Evolutionary conservation across 345 rosid genomes (phyloP).

Genomic region (Abelmoschus esculentus): DNA sequence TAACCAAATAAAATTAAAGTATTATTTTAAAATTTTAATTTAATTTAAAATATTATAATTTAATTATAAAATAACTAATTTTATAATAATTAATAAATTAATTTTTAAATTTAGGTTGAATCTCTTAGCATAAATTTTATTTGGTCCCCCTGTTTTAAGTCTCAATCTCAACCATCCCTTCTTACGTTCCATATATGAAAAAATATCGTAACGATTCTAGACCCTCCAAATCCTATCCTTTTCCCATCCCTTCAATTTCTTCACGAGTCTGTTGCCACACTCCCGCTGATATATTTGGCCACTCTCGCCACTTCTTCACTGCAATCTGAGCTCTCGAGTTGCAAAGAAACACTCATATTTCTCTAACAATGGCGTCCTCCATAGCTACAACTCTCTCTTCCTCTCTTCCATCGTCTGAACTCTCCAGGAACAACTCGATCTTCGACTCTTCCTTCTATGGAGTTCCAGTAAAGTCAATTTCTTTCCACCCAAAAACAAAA

Average conservation of each 20-base stretch:
- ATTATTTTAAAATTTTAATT: too few relatives aligned
- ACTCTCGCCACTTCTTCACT: slow-evolving; percentile 12
- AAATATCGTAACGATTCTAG: slow-evolving; percentile 1
- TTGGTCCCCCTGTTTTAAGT: too few relatives aligned
- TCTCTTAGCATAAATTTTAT: too few relatives aligned
- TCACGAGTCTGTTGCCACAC: background rate
- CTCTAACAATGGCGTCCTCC: slow-evolving; percentile 29
- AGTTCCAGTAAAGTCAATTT: slow-evolving; percentile 23
- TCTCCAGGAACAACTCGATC: slow-evolving; percentile 18
- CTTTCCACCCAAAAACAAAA: slow-evolving; percentile 21
- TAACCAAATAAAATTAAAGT: too few relatives aligned
- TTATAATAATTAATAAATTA: too few relatives aligned
- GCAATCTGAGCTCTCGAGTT: background rate
- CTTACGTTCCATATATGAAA: background rate
- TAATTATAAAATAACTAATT: too few relatives aligned
- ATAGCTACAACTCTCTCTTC: slow-evolving; percentile 42
- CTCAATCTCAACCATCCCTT: too few relatives aligned
- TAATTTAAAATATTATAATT: too few relatives aligned
- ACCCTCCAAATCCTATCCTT: slow-evolving; percentile 42
- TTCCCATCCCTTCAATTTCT: slow-evolving; percentile 18
- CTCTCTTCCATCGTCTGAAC: slow-evolving; percentile 15
- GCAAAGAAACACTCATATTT: background rate
- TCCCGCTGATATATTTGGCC: slow-evolving; percentile 13
- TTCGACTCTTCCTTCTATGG: slow-evolving; percentile 47
- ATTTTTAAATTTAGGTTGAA: too few relatives aligned